Conservation (phyloP, 441 rosid species). For the Erysimum cheiri region DNA sequence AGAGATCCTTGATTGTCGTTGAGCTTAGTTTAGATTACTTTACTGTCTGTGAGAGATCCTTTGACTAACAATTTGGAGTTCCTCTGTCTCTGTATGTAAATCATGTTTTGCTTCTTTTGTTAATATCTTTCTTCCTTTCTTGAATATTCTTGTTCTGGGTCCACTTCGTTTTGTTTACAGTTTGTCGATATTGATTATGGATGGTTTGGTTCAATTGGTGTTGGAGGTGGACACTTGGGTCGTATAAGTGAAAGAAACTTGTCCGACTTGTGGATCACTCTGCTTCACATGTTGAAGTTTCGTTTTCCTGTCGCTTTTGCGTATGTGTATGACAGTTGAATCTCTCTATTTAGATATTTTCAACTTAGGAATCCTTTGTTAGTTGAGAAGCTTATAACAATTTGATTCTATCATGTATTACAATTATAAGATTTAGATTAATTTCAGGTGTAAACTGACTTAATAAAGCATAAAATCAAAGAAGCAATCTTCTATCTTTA, state of each 20-base stretch:
- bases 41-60: slow-evolving; percentile 19
- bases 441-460: slow-evolving; percentile 2
- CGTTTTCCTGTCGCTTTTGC: slow-evolving; percentile 11
- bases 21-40: slow-evolving; percentile 38
- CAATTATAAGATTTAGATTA: neutral
- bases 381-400: slow-evolving; percentile 4
- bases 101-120: slow-evolving; percentile 42
- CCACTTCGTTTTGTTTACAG: slow-evolving; percentile 15
- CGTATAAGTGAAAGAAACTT: slow-evolving; percentile 26
- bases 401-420: neutral
- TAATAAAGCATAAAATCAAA: slow-evolving; percentile 11
- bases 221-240: slow-evolving; percentile 24
- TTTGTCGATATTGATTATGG: slow-evolving; percentile 3
- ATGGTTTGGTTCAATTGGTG: slow-evolving; percentile 14
- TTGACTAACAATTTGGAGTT: slow-evolving; percentile 20
- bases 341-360: slow-evolving; percentile 35
- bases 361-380: slow-evolving; percentile 21
- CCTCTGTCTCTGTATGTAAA: slow-evolving; percentile 57
- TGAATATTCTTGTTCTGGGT: slow-evolving; percentile 54
- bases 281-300: slow-evolving; percentile 40
- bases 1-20: slow-evolving; percentile 28
- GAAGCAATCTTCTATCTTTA: slow-evolving; percentile 7
- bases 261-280: slow-evolving; percentile 30
- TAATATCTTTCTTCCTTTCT: slow-evolving; percentile 30
- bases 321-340: slow-evolving; percentile 28